Evolutionary conservation across 306 rosid species (phyloP).

Genomic region (Oxytropis ochrocephala): DNA sequence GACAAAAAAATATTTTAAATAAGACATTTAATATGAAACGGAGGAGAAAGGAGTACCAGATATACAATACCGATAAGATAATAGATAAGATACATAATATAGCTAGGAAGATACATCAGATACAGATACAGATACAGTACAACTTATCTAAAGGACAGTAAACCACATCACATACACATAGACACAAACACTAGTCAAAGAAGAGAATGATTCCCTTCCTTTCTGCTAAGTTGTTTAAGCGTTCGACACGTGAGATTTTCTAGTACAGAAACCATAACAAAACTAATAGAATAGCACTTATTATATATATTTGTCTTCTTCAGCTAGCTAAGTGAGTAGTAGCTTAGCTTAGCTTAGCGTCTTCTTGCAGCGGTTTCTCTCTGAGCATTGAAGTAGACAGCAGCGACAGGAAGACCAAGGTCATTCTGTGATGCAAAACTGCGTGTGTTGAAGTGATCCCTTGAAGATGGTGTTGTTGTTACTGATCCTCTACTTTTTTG

Average conservation of each 20-base stretch:
- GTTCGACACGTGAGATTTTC: background rate
- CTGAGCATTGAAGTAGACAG: slow-evolving; percentile 90
- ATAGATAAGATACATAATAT: background rate
- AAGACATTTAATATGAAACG: no score
- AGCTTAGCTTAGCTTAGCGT: slow-evolving; percentile 34
- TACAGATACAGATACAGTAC: background rate
- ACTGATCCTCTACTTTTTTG: slow-evolving; percentile 65
- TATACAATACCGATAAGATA: slow-evolving; percentile 15
- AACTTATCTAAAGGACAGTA: slow-evolving; percentile 8
- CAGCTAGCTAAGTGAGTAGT: no score
- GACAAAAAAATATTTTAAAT: no score
- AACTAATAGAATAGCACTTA: no score
- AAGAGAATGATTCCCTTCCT: slow-evolving; percentile 8
- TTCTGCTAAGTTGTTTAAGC: background rate
- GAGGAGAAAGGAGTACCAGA: no score
- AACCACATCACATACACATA: background rate
- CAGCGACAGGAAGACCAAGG: slow-evolving; percentile 85
- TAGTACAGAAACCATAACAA: background rate
- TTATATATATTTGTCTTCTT: no score
- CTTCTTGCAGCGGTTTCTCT: slow-evolving; percentile 87
- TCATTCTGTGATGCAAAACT: slow-evolving; percentile 63
- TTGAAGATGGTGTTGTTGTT: slow-evolving; percentile 43
- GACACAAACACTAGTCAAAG: slow-evolving; percentile 9
- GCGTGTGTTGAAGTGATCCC: slow-evolving; percentile 77
- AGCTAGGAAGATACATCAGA: background rate